Evolutionary conservation across 2,329 filamentous ascomycete genomes (phyloP).

Genomic region (Claviceps sp.): DNA sequence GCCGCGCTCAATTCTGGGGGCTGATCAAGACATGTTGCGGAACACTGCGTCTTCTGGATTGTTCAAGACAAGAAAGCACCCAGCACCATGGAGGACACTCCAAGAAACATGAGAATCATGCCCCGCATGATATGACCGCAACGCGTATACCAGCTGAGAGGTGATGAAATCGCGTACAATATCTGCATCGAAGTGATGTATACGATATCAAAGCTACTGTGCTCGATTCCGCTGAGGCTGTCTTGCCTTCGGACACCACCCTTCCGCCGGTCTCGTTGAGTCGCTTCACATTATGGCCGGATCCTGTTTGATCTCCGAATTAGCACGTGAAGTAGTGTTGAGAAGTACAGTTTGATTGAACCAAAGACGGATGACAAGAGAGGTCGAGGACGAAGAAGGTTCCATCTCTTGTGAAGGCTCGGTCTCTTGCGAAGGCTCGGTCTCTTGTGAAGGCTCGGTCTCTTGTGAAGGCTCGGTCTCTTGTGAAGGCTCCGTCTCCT

Average conservation of each 20-base stretch:
- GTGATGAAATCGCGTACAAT: neutral
- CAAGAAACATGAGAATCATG: neutral
- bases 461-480: too few relatives aligned
- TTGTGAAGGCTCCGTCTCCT: too few relatives aligned
- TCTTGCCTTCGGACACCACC: too few relatives aligned
- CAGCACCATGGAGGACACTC: neutral
- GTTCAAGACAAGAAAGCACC: neutral
- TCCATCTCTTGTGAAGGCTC: too few relatives aligned
- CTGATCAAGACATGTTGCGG: neutral
- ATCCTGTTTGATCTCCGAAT: neutral
- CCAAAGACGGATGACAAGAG: neutral
- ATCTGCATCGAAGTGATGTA: neutral
- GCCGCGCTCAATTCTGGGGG: neutral
- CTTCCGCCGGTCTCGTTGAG: neutral
- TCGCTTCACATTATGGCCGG: neutral
- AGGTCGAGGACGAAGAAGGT: too few relatives aligned
- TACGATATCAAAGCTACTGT: neutral
- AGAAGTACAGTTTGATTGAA: neutral
- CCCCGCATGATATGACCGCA: neutral
- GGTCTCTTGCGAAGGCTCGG: too few relatives aligned
- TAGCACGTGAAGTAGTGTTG: neutral
- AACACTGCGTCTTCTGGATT: neutral
- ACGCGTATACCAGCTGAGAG: neutral
- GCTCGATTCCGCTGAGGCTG: too few relatives aligned
- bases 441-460: too few relatives aligned